Percentiles rank a stretch among this genome's conserved stretches.
Conservation (phyloP, 2,329 filamentous ascomycete species). For the Diaporthe sp. region DNA sequence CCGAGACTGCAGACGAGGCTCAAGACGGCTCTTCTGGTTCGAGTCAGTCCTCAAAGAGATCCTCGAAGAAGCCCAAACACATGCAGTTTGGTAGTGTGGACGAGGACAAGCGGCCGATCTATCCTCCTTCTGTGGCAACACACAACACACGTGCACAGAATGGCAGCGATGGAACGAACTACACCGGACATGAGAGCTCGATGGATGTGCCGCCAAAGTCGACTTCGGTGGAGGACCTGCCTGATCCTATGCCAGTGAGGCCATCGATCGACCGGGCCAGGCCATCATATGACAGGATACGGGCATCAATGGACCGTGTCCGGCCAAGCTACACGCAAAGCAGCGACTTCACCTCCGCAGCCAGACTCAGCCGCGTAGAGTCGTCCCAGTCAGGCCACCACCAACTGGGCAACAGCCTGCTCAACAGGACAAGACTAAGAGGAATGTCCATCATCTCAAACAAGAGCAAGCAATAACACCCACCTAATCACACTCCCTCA, state of each 20-base stretch:
- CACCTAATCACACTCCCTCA: constrained; percentile 12
- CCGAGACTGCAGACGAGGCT: constrained; percentile 51
- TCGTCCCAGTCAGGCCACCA: constrained; percentile 66
- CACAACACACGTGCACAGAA: constrained; percentile 88
- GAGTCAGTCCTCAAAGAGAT: constrained; percentile 65
- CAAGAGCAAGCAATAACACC: constrained; percentile 39
- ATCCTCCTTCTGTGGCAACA: constrained; percentile 89
- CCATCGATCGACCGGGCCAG: constrained; percentile 75
- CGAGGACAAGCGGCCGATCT: constrained; percentile 92
- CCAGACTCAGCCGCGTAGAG: constrained; percentile 85
- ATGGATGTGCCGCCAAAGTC: constrained; percentile 57
- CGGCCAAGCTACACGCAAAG: constrained; percentile 87
- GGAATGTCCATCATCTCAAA: constrained; percentile 43
- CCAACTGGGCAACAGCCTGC: constrained; percentile 30
- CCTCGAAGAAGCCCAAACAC: constrained; percentile 64
- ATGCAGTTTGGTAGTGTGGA: constrained; percentile 73
- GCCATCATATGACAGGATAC: constrained; percentile 88
- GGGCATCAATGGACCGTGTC: constrained; percentile 87
- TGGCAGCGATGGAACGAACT: constrained; percentile 93
- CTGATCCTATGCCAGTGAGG: constrained; percentile 48
- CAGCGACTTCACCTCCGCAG: constrained; percentile 91
- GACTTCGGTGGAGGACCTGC: constrained; percentile 36
- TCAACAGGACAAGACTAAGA: constrained; percentile 40
- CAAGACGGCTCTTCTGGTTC: constrained; percentile 60
- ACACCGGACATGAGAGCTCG: constrained; percentile 75